Percentiles rank a stretch among this genome's conserved stretches.
phyloP scores from a whole-genome alignment of 768 basidiomycete genomes.

The Thelephora aurantiotincta region DNA sequence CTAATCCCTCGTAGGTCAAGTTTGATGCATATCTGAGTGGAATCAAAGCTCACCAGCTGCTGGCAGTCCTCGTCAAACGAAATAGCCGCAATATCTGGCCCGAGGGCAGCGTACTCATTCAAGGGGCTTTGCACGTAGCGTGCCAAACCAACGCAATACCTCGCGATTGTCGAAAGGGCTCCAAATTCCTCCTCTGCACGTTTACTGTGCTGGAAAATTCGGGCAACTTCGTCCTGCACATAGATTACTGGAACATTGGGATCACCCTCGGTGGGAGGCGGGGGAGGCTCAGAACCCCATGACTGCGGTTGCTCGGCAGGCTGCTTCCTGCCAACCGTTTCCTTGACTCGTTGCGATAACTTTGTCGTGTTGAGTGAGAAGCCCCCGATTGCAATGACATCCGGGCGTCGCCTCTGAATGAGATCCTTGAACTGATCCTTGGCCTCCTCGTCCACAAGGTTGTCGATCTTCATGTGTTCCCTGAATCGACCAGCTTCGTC shows the following conservation, averaged over 20 bases:
- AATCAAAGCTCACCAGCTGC: constrained; percentile 44
- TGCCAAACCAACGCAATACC: constrained; percentile 90
- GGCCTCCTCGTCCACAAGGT: constrained; percentile 57
- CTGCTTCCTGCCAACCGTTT: constrained; percentile 10
- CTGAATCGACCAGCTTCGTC: constrained; percentile 83
- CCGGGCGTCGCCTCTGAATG: constrained; percentile 70
- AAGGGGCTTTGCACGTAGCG: constrained; percentile 88
- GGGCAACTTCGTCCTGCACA: constrained; percentile 81
- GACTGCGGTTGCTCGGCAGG: not conserved
- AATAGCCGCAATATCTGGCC: constrained; percentile 70
- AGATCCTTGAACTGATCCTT: constrained; percentile 69
- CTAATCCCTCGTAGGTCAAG: constrained; percentile 23
- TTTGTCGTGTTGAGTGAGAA: constrained; percentile 73
- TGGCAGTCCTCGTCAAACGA: constrained; percentile 79
- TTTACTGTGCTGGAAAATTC: constrained; percentile 84
- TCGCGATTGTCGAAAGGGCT: constrained; percentile 58
- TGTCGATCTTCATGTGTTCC: constrained; percentile 84
- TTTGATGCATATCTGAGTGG: not conserved
- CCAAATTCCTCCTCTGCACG: constrained; percentile 79
- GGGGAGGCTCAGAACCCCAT: constrained; percentile 15
- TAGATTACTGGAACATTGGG: constrained; percentile 61
- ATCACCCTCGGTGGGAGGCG: constrained; percentile 7
- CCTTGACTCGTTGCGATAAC: constrained; percentile 50
- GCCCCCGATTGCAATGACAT: constrained; percentile 82
- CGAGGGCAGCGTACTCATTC: constrained; percentile 88